Conservation (phyloP, 1,284 basidiomycete species). For the Tylopilus sp. region DNA sequence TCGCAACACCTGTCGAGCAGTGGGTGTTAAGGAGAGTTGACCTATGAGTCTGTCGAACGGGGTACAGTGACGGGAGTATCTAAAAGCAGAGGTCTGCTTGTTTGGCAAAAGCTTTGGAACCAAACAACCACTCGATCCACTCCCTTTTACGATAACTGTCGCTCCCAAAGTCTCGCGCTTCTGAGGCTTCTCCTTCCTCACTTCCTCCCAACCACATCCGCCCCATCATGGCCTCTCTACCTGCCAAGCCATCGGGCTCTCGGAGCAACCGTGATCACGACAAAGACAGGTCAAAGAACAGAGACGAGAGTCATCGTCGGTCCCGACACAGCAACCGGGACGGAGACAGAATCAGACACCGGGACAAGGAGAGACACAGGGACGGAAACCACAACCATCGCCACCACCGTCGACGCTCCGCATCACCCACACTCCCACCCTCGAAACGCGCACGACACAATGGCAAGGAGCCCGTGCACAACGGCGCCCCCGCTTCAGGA, state of each 20-base stretch:
- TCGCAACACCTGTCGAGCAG: not conserved
- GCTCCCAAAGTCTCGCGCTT: not conserved
- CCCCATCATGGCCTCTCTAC: slow-evolving; percentile 22
- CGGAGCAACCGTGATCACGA: slow-evolving; percentile 13
- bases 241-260: slow-evolving; percentile 18
- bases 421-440: slow-evolving; percentile 11
- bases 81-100: slow-evolving; percentile 8
- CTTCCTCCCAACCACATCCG: not conserved
- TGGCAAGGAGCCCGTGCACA: slow-evolving; percentile 14
- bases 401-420: slow-evolving; percentile 10
- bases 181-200: not conserved
- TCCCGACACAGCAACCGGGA: slow-evolving; percentile 12
- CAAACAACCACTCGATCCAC: slow-evolving; percentile 23
- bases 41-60: too few relatives aligned
- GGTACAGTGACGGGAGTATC: too few relatives aligned
- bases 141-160: too few relatives aligned
- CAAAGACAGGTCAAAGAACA: slow-evolving; percentile 13
- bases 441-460: slow-evolving; percentile 24
- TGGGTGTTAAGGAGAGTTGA: slow-evolving; percentile 14
- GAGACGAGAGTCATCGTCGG: slow-evolving; percentile 8
- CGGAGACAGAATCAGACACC: not conserved
- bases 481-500: slow-evolving; percentile 8
- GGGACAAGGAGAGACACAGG: not conserved
- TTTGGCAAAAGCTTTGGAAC: slow-evolving; percentile 29
- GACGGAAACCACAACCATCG: slow-evolving; percentile 1